These are phyloP conservation scores for Lachnellula subtilissima DNA, from an alignment of 2,329 filamentous ascomycete species.

Conservation along the genomic window DNA sequence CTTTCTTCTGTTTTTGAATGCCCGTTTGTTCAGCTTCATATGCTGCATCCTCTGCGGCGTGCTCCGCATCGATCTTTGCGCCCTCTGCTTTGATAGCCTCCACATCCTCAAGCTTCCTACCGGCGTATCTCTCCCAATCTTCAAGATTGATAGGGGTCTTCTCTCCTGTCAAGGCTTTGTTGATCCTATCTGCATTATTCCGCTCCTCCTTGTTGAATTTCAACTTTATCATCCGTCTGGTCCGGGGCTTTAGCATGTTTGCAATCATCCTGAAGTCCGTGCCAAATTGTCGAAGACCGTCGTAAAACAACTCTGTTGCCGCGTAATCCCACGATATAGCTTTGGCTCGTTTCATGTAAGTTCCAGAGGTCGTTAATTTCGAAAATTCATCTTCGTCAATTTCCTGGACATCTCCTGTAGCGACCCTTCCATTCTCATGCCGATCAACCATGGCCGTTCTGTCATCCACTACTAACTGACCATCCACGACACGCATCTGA, in stretches of 20 bases:
- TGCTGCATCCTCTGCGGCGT: slow-evolving; percentile 42
- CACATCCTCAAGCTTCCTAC: slow-evolving; percentile 49
- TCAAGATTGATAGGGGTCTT: slow-evolving; percentile 57
- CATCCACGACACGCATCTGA: slow-evolving; percentile 35
- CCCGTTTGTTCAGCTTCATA: slow-evolving; percentile 37
- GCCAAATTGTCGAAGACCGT: slow-evolving; percentile 69
- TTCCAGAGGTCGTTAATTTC: slow-evolving; percentile 61
- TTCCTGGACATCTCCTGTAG: slow-evolving; percentile 48
- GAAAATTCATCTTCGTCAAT: slow-evolving; percentile 77
- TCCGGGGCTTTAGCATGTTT: slow-evolving; percentile 68
- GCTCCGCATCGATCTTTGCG: slow-evolving; percentile 38
- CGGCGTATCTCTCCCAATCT: slow-evolving; percentile 53
- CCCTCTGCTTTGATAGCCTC: slow-evolving; percentile 53
- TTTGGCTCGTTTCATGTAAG: slow-evolving; percentile 61
- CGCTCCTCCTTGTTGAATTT: slow-evolving; percentile 80
- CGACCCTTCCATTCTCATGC: slow-evolving; percentile 55
- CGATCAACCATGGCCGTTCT: slow-evolving; percentile 63
- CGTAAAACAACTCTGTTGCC: slow-evolving; percentile 72
- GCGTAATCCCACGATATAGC: slow-evolving; percentile 66
- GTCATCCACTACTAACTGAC: slow-evolving; percentile 67
- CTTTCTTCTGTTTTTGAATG: slow-evolving; percentile 25
- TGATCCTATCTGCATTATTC: slow-evolving; percentile 58
- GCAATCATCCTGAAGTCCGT: slow-evolving; percentile 80
- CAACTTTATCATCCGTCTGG: slow-evolving; percentile 69
- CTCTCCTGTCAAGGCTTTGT: slow-evolving; percentile 56